These are phyloP conservation scores for Phytophthora fragariae DNA, from an alignment of 352 stramenopile species.

Conservation along the genomic window DNA sequence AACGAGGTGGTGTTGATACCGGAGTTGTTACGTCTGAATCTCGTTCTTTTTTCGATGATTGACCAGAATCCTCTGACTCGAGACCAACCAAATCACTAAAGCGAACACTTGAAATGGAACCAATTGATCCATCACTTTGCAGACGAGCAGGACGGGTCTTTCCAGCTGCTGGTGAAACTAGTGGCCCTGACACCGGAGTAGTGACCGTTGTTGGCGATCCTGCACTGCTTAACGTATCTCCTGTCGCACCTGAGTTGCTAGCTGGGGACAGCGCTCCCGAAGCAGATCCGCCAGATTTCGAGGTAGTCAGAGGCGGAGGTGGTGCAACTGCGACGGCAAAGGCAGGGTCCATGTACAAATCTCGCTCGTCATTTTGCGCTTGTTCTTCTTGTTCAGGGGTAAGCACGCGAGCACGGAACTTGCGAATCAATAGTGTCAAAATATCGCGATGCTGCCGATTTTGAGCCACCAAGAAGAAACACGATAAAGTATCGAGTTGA, in stretches of 20 bases:
- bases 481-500: constrained; percentile 61
- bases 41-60: constrained; percentile 11
- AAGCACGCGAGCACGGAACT: constrained; percentile 67
- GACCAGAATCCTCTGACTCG: constrained; percentile 31
- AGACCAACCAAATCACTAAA: constrained; percentile 48
- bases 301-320: constrained; percentile 4
- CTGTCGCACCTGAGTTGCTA: constrained; percentile 27
- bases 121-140: constrained; percentile 38
- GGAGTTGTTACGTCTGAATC: constrained; percentile 10
- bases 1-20: constrained; percentile 21
- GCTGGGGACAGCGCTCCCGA: constrained; percentile 32
- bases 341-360: constrained; percentile 76
- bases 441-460: constrained; percentile 86
- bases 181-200: constrained; percentile 9
- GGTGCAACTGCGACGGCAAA: constrained; percentile 36
- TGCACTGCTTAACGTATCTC: constrained; percentile 24
- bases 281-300: constrained; percentile 16
- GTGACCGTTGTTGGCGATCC: constrained; percentile 27
- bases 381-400: constrained; percentile 59
- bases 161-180: constrained; percentile 14
- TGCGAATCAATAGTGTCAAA: constrained; percentile 71
- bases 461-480: constrained; percentile 80
- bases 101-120: constrained; percentile 28
- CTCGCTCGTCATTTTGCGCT: constrained; percentile 67
- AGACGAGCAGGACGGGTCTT: constrained; percentile 30